phyloP scores from a whole-genome alignment of 305 asterid species.

The Fraxinus sp. region DNA sequence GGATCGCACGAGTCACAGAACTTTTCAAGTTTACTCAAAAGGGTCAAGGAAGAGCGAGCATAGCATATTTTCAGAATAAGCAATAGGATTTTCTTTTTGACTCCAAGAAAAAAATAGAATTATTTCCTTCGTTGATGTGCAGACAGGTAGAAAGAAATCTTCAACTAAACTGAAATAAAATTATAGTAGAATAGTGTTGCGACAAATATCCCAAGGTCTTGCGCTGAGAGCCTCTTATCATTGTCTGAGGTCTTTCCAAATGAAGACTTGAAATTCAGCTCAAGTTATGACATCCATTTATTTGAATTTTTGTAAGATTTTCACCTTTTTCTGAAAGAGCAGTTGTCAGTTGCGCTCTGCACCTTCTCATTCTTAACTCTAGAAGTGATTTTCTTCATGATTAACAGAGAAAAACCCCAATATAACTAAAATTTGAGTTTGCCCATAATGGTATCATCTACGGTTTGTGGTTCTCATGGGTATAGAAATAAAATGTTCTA shows the following conservation, averaged over 20 bases:
- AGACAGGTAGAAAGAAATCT: background rate
- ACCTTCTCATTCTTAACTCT: background rate
- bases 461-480: background rate
- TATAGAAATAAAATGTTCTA: background rate
- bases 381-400: background rate
- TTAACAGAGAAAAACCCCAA: background rate
- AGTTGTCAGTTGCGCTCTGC: background rate
- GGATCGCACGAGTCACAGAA: background rate
- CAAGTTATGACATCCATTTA: background rate
- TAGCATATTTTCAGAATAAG: background rate
- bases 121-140: background rate
- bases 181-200: background rate
- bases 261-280: background rate
- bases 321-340: background rate
- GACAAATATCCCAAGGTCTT: background rate
- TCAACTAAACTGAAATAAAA: background rate
- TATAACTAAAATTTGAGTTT: background rate
- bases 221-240: background rate
- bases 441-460: background rate
- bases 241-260: background rate
- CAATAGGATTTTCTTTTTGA: background rate
- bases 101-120: background rate
- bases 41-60: background rate
- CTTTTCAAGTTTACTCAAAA: background rate
- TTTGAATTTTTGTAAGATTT: background rate